Percentiles rank a stretch among this genome's conserved stretches.
Conservation (phyloP, 176 grass and related monocot species). For the Raddia distichophylla region DNA sequence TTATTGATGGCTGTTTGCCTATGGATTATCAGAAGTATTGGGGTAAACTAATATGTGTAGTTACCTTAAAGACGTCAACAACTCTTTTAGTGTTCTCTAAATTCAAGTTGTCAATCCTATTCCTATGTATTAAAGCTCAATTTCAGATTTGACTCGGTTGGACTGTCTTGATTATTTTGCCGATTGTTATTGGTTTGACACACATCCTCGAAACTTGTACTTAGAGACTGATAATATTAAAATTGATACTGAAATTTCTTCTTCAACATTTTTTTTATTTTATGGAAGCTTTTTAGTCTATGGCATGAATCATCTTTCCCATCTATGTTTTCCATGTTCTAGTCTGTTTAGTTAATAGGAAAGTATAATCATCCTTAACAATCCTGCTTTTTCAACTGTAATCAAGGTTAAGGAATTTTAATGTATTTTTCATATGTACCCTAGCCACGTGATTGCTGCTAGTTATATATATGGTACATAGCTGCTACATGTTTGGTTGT, state of each 20-base stretch:
- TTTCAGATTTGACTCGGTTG: constrained; percentile 9
- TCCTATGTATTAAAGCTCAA: background rate
- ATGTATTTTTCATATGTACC: constrained; percentile 1
- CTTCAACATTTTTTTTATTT: too few species aligned
- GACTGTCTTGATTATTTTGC: constrained; percentile 13
- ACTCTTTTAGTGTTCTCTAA: constrained; percentile 18
- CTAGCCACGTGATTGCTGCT: background rate
- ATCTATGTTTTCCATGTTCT: constrained; percentile 1
- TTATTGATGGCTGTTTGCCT: constrained; percentile 94
- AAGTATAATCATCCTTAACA: background rate
- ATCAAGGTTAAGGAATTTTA: background rate
- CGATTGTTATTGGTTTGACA: background rate
- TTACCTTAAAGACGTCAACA: background rate
- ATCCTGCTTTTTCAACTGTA: background rate
- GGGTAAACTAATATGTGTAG: constrained; percentile 57
- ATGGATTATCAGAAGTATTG: constrained; percentile 97
- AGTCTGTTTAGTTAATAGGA: background rate
- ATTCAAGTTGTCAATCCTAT: background rate
- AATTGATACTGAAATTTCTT: background rate
- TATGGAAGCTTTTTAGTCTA: too few species aligned
- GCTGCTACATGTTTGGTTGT: background rate
- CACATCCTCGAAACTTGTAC: background rate
- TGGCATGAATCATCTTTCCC: background rate
- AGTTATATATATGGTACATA: constrained; percentile 10
- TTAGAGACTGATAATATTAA: background rate